phyloP scores from a whole-genome alignment of 352 stramenopile species.

The Phytopythium oedochilum region DNA sequence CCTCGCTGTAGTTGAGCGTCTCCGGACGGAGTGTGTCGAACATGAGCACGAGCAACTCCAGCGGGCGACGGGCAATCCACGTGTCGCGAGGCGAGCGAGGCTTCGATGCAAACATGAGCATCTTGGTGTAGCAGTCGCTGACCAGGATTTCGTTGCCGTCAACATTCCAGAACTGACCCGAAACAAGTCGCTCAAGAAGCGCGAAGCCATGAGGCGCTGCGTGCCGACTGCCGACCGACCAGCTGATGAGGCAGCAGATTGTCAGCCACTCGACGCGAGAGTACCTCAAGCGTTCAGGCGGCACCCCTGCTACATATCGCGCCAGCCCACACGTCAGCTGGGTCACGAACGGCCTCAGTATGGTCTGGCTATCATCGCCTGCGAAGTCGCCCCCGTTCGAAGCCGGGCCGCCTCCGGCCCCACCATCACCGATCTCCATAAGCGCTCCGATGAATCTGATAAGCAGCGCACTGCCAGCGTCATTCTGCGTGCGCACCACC shows the following conservation, averaged over 20 bases:
- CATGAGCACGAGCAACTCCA: constrained; percentile 54
- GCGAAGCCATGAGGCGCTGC: constrained; percentile 54
- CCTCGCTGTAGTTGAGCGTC: constrained; percentile 29
- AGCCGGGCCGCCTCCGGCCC: background rate
- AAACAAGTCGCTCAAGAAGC: constrained; percentile 59
- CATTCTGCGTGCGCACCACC: constrained; percentile 31
- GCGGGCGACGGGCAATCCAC: constrained; percentile 27
- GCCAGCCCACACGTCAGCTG: constrained; percentile 49
- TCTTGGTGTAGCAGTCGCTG: constrained; percentile 60
- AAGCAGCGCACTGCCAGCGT: constrained; percentile 27
- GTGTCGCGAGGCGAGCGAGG: constrained; percentile 15
- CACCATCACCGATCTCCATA: constrained; percentile 25
- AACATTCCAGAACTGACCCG: constrained; percentile 43
- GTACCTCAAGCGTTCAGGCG: constrained; percentile 26
- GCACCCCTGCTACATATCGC: constrained; percentile 25
- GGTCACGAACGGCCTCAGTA: constrained; percentile 60
- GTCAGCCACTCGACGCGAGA: constrained; percentile 55
- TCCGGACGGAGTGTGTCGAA: constrained; percentile 35
- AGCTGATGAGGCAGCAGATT: constrained; percentile 57
- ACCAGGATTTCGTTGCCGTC: constrained; percentile 48
- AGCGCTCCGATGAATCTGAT: constrained; percentile 39
- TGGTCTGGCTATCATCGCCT: constrained; percentile 35
- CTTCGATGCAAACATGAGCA: constrained; percentile 57
- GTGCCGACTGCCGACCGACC: constrained; percentile 33
- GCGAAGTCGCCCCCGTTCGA: constrained; percentile 16